Percentiles rank a stretch among this genome's conserved stretches.
phyloP scores from a whole-genome alignment of 192 early-diverging fungal genomes.

The Backusella sp. region DNA sequence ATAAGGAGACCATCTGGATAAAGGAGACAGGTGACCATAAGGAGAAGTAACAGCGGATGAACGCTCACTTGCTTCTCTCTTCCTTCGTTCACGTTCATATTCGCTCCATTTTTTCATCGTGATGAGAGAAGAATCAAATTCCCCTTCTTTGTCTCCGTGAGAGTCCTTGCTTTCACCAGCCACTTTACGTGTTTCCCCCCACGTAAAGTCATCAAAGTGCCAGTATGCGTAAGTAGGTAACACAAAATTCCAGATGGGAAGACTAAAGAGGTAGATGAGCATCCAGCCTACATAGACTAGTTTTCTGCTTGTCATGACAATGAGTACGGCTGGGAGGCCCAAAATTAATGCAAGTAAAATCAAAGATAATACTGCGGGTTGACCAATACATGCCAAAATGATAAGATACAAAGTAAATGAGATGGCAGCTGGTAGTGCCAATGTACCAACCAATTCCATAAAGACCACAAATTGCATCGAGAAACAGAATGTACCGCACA shows the following conservation, averaged over 20 bases:
- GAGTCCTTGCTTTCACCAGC: slow-evolving; percentile 53
- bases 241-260: slow-evolving; percentile 82
- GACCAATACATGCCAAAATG: slow-evolving; percentile 67
- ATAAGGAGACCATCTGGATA: slow-evolving; percentile 12
- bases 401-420: slow-evolving; percentile 83
- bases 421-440: slow-evolving; percentile 90
- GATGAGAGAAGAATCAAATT: slow-evolving; percentile 75
- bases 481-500: slow-evolving; percentile 91
- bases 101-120: slow-evolving; percentile 77
- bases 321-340: slow-evolving; percentile 88
- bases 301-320: slow-evolving; percentile 84
- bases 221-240: slow-evolving; percentile 79
- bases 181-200: slow-evolving; percentile 78
- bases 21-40: slow-evolving; percentile 3
- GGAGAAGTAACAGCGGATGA: neutral
- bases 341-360: slow-evolving; percentile 77
- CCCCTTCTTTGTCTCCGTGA: slow-evolving; percentile 67
- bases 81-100: slow-evolving; percentile 37
- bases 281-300: slow-evolving; percentile 85
- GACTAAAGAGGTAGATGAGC: slow-evolving; percentile 43
- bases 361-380: slow-evolving; percentile 60
- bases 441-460: slow-evolving; percentile 91
- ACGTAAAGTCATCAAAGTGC: slow-evolving; percentile 89
- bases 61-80: neutral
- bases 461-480: slow-evolving; percentile 97